Base-by-base conservation (phyloP, 805 yeast genomes). In the Hanseniaspora lindneri region DNA sequence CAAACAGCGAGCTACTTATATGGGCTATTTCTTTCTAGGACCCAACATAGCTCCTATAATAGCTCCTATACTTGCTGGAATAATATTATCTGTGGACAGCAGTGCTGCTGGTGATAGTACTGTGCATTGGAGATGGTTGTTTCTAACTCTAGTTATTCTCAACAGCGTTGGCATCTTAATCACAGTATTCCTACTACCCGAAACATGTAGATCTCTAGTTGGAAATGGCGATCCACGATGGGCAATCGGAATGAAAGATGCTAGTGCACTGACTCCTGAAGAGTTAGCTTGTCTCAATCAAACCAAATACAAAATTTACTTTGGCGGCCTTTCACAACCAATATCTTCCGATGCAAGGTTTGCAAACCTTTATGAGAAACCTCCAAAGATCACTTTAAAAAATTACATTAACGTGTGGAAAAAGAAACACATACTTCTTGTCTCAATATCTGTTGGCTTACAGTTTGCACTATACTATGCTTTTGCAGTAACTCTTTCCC, bases 11-110 rank as follows among this genome's bases (percentile, higher is more conserved):
- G 96, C 94, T 2, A 67, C 73, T 11, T 89, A 94, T 1, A 79
- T 87, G 73, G 92, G 95, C 0, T 71, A 79, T 49, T 87, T 79
- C 55, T 87, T 86, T 69, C 63, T 87, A 53, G 96, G 96, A 0
- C 94, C 95, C 0, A 75, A 87, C 44, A 70, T 81, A 55, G 96
- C 95, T 0, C 96, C 95, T 1, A 73, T 87, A 39, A 54, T 86
- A 2, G 86, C 94, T 1, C 96, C 96, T 1, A 80, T 87, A 14
- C 60, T 80, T 44, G 87, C 94, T 33, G 95, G 96, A 53, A 76
- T 80, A 1, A 78, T 88, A 24, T 72, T 84, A 2, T 36, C 49
- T 2, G 37, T 33, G 14, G 33, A 16, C 11, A 37, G 30, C 9
- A 16, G 5, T 14, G n/a, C 13, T 2, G 35, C n/a, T 14, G 28